These are phyloP conservation scores for Claviceps arundinis DNA, from an alignment of 2,329 filamentous ascomycete species.

Conservation along the genomic window DNA sequence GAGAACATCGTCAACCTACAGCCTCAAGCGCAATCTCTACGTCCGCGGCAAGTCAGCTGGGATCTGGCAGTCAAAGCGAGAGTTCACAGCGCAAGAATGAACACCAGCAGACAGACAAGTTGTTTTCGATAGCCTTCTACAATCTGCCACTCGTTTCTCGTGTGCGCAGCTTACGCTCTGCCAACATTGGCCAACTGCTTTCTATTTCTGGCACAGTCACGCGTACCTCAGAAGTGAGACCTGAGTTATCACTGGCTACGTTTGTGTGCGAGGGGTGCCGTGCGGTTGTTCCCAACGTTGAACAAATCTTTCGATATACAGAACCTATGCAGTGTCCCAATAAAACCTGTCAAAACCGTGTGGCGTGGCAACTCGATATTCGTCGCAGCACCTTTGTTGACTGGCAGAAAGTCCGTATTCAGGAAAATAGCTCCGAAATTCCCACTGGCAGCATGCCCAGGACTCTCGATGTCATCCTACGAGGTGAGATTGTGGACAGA, in stretches of 20 bases:
- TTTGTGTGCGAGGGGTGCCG: constrained; percentile 86
- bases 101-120: constrained; percentile 92
- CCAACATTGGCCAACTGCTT: constrained; percentile 81
- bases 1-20: constrained; percentile 76
- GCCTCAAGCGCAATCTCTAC: constrained; percentile 60
- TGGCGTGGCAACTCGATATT: constrained; percentile 95
- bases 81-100: constrained; percentile 67
- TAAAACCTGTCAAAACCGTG: constrained; percentile 68
- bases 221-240: constrained; percentile 89
- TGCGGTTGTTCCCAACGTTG: constrained; percentile 73
- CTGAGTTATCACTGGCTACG: constrained; percentile 81
- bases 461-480: constrained; percentile 91
- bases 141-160: constrained; percentile 80
- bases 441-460: constrained; percentile 97
- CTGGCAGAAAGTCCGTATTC: constrained; percentile 97
- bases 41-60: constrained; percentile 49
- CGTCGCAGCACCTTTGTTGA: constrained; percentile 95
- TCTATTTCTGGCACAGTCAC: constrained; percentile 97
- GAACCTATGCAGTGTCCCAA: constrained; percentile 96
- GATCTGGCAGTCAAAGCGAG: constrained; percentile 50
- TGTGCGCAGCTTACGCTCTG: constrained; percentile 72
- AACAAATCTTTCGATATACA: constrained; percentile 95
- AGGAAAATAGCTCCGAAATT: constrained; percentile 97
- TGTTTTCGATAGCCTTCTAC: constrained; percentile 88
- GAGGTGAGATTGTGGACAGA: constrained; percentile 93